A percentile compares a stretch with the other conserved stretches of the same genome.
Conservation (phyloP, 495 filamentous ascomycete species). For the Daldinia caldariorum region DNA sequence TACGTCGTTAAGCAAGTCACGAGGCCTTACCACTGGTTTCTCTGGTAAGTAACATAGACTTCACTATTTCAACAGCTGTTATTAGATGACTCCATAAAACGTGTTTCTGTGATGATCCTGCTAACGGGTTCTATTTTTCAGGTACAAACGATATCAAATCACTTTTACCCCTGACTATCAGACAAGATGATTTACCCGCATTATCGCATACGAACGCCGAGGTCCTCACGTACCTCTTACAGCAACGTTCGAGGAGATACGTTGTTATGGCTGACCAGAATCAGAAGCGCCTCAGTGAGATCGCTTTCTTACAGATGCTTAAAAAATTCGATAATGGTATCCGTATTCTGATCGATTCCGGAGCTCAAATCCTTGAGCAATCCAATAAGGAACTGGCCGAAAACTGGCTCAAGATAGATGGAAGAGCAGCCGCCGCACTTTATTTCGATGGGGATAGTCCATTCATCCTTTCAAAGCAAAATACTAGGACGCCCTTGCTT, state of each 20-base stretch:
- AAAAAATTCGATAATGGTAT: conserved; percentile 40
- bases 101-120: too few relatives aligned
- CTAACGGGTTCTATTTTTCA: conserved; percentile 13
- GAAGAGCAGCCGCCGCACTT: conserved; percentile 44
- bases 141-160: conserved; percentile 63
- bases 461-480: conserved; percentile 44
- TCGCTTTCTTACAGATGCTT: conserved; percentile 51
- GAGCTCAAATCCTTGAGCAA: conserved; percentile 60
- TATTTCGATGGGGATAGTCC: conserved; percentile 54
- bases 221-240: conserved; percentile 61
- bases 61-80: too few relatives aligned
- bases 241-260: conserved; percentile 54
- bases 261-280: conserved; percentile 43
- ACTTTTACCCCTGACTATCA: conserved; percentile 61
- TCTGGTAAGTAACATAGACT: conserved; percentile 19
- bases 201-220: conserved; percentile 62
- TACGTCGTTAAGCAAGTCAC: conserved; percentile 3
- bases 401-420: conserved; percentile 58
- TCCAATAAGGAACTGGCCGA: conserved; percentile 53
- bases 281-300: conserved; percentile 50
- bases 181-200: conserved; percentile 58
- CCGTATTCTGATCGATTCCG: conserved; percentile 61
- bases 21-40: conserved; percentile 59
- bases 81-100: too few relatives aligned
- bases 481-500: conserved; percentile 43